Evolutionary conservation across 257 asterid genomes (phyloP).

Genomic region (Lycium ferocissimum): DNA sequence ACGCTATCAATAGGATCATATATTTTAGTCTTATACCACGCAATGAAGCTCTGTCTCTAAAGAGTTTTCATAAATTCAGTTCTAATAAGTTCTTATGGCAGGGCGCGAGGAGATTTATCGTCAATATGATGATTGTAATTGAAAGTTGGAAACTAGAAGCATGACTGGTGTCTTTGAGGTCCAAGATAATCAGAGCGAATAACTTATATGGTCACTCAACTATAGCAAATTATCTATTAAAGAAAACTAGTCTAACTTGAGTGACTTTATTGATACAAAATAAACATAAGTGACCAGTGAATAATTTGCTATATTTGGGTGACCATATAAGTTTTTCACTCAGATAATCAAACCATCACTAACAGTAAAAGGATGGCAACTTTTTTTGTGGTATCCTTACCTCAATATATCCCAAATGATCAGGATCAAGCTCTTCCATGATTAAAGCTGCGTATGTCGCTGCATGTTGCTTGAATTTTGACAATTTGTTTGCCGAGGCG

Average conservation of each 20-base stretch:
- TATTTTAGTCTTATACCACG: not conserved
- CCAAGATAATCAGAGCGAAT: not conserved
- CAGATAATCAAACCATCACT: too few relatives aligned
- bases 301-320: too few relatives aligned
- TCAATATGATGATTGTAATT: not conserved
- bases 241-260: too few relatives aligned
- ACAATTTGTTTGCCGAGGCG: slow-evolving; percentile 89
- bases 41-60: not conserved
- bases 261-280: too few relatives aligned
- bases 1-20: not conserved
- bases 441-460: slow-evolving; percentile 71
- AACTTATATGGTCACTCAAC: too few relatives aligned
- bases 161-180: not conserved
- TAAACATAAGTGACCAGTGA: too few relatives aligned
- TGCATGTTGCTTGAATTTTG: slow-evolving; percentile 77
- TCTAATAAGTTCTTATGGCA: not conserved
- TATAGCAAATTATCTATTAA: too few relatives aligned
- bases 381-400: slow-evolving; percentile 36
- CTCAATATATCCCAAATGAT: slow-evolving; percentile 84
- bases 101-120: not conserved
- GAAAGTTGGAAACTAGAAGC: not conserved
- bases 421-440: slow-evolving; percentile 98
- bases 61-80: not conserved
- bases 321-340: too few relatives aligned
- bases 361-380: not conserved